phyloP scores from a whole-genome alignment of 352 stramenopile species.

The Halophytophthora polymorphica region DNA sequence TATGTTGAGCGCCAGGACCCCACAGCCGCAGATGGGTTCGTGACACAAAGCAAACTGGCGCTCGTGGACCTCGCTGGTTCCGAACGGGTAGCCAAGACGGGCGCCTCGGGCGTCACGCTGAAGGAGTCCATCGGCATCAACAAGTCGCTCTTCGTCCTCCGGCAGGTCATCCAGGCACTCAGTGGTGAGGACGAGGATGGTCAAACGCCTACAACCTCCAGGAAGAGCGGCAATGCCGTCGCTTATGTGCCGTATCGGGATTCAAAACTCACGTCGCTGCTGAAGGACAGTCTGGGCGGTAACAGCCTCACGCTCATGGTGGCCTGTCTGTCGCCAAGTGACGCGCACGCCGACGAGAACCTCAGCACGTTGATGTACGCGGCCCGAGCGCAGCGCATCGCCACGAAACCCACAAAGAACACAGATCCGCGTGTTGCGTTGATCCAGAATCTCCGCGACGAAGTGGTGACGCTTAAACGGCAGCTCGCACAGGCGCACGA shows the following conservation, averaged over 20 bases:
- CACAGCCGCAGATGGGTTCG: constrained; percentile 14
- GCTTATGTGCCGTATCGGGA: constrained; percentile 66
- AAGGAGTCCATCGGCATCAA: constrained; percentile 47
- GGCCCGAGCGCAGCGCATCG: constrained; percentile 47
- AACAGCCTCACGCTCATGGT: constrained; percentile 72
- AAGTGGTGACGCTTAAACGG: constrained; percentile 13
- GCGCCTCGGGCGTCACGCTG: constrained; percentile 26
- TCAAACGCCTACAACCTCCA: neutral
- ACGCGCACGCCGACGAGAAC: constrained; percentile 54
- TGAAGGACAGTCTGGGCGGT: constrained; percentile 59
- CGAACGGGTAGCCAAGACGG: constrained; percentile 84
- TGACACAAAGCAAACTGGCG: constrained; percentile 81
- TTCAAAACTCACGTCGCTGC: constrained; percentile 60
- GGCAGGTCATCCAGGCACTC: constrained; percentile 86
- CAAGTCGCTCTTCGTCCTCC: constrained; percentile 65
- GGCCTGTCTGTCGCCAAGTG: constrained; percentile 55
- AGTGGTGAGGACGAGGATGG: constrained; percentile 22
- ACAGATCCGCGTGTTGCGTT: constrained; percentile 44
- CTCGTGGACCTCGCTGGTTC: constrained; percentile 88
- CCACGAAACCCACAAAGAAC: constrained; percentile 51
- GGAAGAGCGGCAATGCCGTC: constrained; percentile 9
- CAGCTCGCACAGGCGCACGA: constrained; percentile 39
- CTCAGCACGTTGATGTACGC: constrained; percentile 68
- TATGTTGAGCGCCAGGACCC: constrained; percentile 43
- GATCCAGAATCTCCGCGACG: constrained; percentile 41